A percentile compares a stretch with the other conserved stretches of the same genome.
Evolutionary conservation across 1,284 basidiomycete species (phyloP).

Genomic region (Earliella scabrosa): DNA sequence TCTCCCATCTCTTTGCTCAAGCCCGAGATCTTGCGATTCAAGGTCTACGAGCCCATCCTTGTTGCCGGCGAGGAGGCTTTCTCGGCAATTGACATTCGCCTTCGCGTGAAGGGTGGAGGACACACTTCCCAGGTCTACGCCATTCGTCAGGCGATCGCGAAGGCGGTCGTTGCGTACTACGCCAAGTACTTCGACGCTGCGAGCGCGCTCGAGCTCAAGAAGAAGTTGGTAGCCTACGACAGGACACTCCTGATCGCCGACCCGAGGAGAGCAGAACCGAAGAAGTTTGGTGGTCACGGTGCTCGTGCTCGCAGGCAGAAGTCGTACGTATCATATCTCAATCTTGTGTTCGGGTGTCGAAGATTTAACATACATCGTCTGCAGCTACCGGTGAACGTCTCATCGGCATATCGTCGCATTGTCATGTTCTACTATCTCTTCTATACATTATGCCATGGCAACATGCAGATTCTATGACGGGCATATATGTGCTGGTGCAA

Average conservation of each 20-base stretch:
- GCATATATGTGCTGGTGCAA: conserved; percentile 22
- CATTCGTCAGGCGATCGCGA: conserved; percentile 98
- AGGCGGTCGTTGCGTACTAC: conserved; percentile 98
- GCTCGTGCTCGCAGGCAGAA: conserved; percentile 96
- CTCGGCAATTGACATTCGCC: conserved; percentile 90
- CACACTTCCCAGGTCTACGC: conserved; percentile 99
- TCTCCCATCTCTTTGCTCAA: conserved; percentile 95
- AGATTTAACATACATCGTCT: conserved; percentile 14
- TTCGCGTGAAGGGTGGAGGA: conserved; percentile 99
- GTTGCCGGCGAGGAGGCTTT: conserved; percentile 89
- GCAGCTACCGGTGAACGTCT: conserved; percentile 85
- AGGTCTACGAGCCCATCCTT: conserved; percentile 97
- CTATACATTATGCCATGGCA: conserved; percentile 49
- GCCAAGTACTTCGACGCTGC: conserved; percentile 99
- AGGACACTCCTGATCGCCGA: conserved; percentile 96
- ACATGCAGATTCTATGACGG: conserved; percentile 33
- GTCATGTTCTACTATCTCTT: conserved; percentile 50
- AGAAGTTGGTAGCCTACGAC: conserved; percentile 95
- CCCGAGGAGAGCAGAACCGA: conserved; percentile 98
- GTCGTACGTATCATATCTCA: conserved; percentile 56
- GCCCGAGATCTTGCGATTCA: conserved; percentile 95
- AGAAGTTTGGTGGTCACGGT: conserved; percentile 98
- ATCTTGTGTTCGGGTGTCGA: neutral
- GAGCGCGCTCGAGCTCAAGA: conserved; percentile 96
- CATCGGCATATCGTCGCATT: conserved; percentile 44